Conservation (phyloP, 768 basidiomycete genomes). For the Rubroboletus satanas region DNA sequence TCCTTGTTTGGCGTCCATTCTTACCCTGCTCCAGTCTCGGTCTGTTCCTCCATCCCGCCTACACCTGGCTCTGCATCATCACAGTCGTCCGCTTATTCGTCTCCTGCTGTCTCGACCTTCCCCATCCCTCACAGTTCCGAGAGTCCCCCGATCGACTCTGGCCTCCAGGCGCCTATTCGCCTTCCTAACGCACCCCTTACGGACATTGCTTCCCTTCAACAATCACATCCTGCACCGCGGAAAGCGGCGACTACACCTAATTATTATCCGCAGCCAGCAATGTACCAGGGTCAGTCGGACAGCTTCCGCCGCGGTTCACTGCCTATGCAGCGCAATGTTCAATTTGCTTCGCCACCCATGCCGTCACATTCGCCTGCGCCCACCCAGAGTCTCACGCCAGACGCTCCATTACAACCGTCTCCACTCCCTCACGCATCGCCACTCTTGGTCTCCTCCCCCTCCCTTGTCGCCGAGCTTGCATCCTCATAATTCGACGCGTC, state of each 20-base stretch:
- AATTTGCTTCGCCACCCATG: constrained; percentile 32
- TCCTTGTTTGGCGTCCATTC: background rate
- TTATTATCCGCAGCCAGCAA: constrained; percentile 31
- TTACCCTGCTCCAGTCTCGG: constrained; percentile 18
- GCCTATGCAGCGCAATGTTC: constrained; percentile 26
- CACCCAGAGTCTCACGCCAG: constrained; percentile 26
- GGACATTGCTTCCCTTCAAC: constrained; percentile 57
- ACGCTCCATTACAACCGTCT: constrained; percentile 20
- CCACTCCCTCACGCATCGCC: constrained; percentile 29
- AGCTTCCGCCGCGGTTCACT: constrained; percentile 31
- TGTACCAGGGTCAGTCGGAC: constrained; percentile 30
- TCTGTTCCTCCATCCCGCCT: constrained; percentile 33
- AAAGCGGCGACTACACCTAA: constrained; percentile 32
- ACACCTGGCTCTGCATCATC: constrained; percentile 49
- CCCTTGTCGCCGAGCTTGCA: constrained; percentile 19
- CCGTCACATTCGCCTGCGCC: constrained; percentile 26
- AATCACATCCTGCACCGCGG: constrained; percentile 31
- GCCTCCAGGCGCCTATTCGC: constrained; percentile 48
- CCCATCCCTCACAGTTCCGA: constrained; percentile 56
- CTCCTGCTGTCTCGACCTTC: constrained; percentile 57
- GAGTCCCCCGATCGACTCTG: constrained; percentile 48
- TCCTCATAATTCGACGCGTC: constrained; percentile 15
- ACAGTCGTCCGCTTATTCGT: constrained; percentile 62
- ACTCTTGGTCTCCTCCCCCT: constrained; percentile 20
- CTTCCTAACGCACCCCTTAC: constrained; percentile 70